phyloP scores from a whole-genome alignment of 352 stramenopile genomes.

The Pythium brachiatum region DNA sequence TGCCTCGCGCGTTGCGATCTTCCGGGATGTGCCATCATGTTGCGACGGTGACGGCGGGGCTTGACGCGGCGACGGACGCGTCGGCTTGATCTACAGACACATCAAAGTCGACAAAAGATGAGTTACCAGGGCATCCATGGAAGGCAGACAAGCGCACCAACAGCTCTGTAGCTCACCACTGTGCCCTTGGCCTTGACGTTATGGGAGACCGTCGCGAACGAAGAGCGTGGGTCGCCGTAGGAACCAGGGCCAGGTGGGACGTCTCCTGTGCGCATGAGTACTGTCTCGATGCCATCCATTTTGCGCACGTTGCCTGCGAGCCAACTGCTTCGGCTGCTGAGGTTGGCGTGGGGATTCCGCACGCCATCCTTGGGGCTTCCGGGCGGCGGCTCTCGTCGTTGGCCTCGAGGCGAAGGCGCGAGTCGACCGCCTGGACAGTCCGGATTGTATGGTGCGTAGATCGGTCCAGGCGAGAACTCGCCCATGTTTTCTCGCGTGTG shows the following conservation, averaged over 20 bases:
- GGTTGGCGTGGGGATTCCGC: conserved; percentile 71
- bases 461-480: conserved; percentile 81
- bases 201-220: conserved; percentile 71
- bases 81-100: conserved; percentile 18
- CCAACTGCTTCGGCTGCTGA: conserved; percentile 78
- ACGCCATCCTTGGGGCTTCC: conserved; percentile 37
- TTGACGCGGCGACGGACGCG: conserved; percentile 23
- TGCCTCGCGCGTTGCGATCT: conserved; percentile 14
- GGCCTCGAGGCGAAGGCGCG: conserved; percentile 45
- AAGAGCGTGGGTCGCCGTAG: conserved; percentile 67
- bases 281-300: conserved; percentile 63
- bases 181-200: conserved; percentile 53
- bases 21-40: conserved; percentile 10
- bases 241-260: conserved; percentile 63
- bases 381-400: conserved; percentile 34
- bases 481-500: conserved; percentile 85
- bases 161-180: conserved; percentile 9
- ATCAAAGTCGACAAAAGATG: neutral
- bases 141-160: conserved; percentile 19
- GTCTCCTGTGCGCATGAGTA: conserved; percentile 71
- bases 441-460: conserved; percentile 74
- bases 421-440: conserved; percentile 62
- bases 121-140: conserved; percentile 4
- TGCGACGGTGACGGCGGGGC: conserved; percentile 9
- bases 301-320: conserved; percentile 78